These are phyloP conservation scores for Wallacemonas collosoma DNA, from an alignment of 208 protist species.

Conservation along the genomic window DNA sequence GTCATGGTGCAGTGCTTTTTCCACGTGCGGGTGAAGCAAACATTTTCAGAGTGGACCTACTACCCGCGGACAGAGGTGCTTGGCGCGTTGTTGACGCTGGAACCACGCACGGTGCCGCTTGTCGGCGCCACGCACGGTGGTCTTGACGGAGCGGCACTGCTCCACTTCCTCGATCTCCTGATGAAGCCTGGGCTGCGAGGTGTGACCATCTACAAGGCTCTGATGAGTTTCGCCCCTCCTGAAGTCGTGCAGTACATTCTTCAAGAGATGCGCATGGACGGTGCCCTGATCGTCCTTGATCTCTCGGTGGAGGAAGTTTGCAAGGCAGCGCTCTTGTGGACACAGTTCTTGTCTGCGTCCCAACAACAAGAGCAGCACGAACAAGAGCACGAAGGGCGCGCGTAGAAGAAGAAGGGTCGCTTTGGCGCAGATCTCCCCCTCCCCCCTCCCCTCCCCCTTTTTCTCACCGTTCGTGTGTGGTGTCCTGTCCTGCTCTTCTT, in stretches of 20 bases:
- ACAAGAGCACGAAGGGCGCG: neutral
- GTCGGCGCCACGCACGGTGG: conserved; percentile 21
- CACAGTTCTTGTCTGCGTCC: conserved; percentile 65
- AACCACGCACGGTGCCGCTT: conserved; percentile 63
- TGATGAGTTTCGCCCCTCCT: conserved; percentile 54
- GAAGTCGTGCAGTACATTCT: conserved; percentile 87
- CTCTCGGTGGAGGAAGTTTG: conserved; percentile 72
- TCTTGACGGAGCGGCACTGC: conserved; percentile 70
- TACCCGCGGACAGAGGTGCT: conserved; percentile 86
- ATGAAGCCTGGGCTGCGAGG: conserved; percentile 73
- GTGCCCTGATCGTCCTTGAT: conserved; percentile 77
- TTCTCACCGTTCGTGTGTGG: too few species aligned
- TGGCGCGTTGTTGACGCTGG: conserved; percentile 78
- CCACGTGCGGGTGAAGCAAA: conserved; percentile 72
- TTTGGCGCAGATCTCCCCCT: too few species aligned
- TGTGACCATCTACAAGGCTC: conserved; percentile 66
- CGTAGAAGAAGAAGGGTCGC: neutral
- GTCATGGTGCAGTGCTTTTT: conserved; percentile 86
- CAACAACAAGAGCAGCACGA: conserved; percentile 33
- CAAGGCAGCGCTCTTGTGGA: conserved; percentile 68
- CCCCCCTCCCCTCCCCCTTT: neutral
- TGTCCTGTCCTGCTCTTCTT: too few species aligned
- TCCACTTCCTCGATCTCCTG: conserved; percentile 80
- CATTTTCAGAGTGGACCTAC: conserved; percentile 83
- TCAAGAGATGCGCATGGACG: conserved; percentile 84